Evolutionary conservation across 768 basidiomycete genomes (phyloP).

Genomic region (Pisolithus albus): DNA sequence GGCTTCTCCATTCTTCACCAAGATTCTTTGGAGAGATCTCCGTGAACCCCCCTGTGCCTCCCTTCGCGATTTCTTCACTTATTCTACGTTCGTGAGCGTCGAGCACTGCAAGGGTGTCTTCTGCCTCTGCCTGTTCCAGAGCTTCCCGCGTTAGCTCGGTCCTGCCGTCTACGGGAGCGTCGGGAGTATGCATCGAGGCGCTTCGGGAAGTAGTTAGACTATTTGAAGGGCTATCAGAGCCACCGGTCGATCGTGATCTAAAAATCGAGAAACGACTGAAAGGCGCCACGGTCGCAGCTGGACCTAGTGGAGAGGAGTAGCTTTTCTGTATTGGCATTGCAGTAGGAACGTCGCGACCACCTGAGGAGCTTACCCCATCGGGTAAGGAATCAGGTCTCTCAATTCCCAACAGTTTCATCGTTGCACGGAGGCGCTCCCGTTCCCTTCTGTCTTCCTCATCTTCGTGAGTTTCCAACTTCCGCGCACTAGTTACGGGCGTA

Average conservation of each 20-base stretch:
- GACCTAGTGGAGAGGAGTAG: slow-evolving; percentile 31
- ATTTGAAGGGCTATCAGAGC: slow-evolving; percentile 43
- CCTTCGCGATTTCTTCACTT: slow-evolving; percentile 71
- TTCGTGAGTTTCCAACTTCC: slow-evolving; percentile 81
- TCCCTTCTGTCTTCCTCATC: slow-evolving; percentile 90
- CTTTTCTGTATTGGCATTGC: slow-evolving; percentile 36
- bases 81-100: slow-evolving; percentile 72
- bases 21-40: slow-evolving; percentile 51
- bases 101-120: slow-evolving; percentile 66
- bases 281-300: slow-evolving; percentile 22
- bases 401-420: slow-evolving; percentile 94
- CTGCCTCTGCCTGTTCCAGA: slow-evolving; percentile 71
- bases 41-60: slow-evolving; percentile 68
- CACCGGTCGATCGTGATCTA: slow-evolving; percentile 41
- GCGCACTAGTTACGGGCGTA: slow-evolving; percentile 48
- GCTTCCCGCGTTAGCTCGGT: slow-evolving; percentile 65
- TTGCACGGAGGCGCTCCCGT: slow-evolving; percentile 80
- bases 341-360: slow-evolving; percentile 17
- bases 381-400: slow-evolving; percentile 51
- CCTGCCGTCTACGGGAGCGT: slow-evolving; percentile 4
- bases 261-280: slow-evolving; percentile 67
- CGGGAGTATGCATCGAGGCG: slow-evolving; percentile 15
- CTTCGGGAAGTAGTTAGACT: slow-evolving; percentile 39
- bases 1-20: slow-evolving; percentile 50
- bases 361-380: slow-evolving; percentile 3